phyloP scores from a whole-genome alignment of 2,329 filamentous ascomycete species.

The Penicillium oxalicum region DNA sequence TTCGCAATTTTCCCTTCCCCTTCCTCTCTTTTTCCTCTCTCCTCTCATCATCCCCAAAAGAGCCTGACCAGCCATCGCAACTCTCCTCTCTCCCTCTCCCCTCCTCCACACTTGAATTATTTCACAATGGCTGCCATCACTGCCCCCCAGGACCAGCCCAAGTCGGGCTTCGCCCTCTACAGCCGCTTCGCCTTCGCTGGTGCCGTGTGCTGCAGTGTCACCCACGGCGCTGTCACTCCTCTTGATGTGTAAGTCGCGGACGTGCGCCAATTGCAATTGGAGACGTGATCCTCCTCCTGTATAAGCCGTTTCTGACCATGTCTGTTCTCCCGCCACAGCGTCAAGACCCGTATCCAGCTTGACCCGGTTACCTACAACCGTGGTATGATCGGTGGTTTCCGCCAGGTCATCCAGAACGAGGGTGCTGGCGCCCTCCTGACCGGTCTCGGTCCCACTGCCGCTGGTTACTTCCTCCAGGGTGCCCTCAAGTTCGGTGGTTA shows the following conservation, averaged over 20 bases:
- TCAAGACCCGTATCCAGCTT: slow-evolving; percentile 94
- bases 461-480: slow-evolving; percentile 91
- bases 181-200: slow-evolving; percentile 80
- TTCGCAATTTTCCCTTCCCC: slow-evolving; percentile 16
- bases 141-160: slow-evolving; percentile 34
- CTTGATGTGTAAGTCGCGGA: slow-evolving; percentile 88
- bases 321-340: slow-evolving; percentile 47
- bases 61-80: background rate
- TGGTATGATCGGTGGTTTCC: slow-evolving; percentile 79
- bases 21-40: slow-evolving; percentile 9
- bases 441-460: slow-evolving; percentile 76
- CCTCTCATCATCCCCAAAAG: slow-evolving; percentile 15
- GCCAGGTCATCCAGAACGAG: slow-evolving; percentile 76
- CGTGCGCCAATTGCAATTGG: background rate
- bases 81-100: slow-evolving; percentile 6
- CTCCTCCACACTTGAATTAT: slow-evolving; percentile 15
- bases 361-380: slow-evolving; percentile 84
- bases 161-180: slow-evolving; percentile 67
- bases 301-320: background rate
- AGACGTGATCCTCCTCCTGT: no score
- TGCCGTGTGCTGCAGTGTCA: slow-evolving; percentile 96
- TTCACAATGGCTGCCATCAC: slow-evolving; percentile 39
- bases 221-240: slow-evolving; percentile 92
- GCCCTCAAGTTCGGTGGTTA: slow-evolving; percentile 93
- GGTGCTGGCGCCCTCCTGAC: slow-evolving; percentile 81